These are phyloP conservation scores for Brachypodium distachyon DNA, from an alignment of 202 grass and related monocot genomes.

Conservation along the genomic window DNA sequence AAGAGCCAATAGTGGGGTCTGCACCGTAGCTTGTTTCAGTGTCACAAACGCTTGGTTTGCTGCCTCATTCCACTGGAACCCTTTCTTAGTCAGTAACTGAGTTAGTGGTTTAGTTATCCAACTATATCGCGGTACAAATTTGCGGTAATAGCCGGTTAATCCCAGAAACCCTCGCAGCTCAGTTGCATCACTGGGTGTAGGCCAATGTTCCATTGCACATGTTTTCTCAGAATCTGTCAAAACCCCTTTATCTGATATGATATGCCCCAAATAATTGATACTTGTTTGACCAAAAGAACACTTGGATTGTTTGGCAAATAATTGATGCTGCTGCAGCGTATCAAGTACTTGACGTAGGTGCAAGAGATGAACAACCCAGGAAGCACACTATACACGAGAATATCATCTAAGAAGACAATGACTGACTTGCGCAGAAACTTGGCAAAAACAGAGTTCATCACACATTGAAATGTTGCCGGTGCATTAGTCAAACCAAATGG, in stretches of 20 bases:
- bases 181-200: not conserved
- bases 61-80: not conserved
- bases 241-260: not conserved
- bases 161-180: not conserved
- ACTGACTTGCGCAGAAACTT: not conserved
- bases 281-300: not conserved
- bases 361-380: not conserved
- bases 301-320: not conserved
- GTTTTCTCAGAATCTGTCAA: not conserved
- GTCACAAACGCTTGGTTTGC: not conserved
- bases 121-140: not conserved
- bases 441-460: not conserved
- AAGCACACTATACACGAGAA: not conserved
- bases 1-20: not conserved
- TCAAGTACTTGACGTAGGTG: not conserved
- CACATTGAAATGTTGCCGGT: not conserved
- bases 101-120: not conserved
- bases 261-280: not conserved
- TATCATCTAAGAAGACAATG: not conserved
- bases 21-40: not conserved
- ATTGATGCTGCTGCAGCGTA: not conserved
- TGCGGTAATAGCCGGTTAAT: not conserved
- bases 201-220: not conserved
- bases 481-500: not conserved
- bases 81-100: not conserved